Evolutionary conservation across 106 monocot species (phyloP), one percentile per base, ranked within the genome.

Genomic region (Vanilla planifolia): DNA sequence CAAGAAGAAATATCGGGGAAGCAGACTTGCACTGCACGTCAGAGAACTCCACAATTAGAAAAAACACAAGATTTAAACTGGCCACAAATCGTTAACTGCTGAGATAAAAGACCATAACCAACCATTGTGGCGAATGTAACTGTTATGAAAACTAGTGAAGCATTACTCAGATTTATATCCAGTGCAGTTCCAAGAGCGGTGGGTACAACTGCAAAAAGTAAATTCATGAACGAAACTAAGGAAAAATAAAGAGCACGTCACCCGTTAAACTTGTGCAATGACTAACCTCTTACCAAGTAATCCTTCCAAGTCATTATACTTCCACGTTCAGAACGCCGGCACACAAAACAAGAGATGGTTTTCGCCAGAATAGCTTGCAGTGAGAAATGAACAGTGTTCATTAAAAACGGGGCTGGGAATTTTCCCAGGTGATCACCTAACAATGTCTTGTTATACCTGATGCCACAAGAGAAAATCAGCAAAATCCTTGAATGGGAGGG

Each of bases 91-190:
- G 26, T 15, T 58, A 5, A 21, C 3, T 1, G 33, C 1, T 30
- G 26, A 57, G 43, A 15, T n/a, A n/a, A n/a, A 15, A 15, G 23
- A 33, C 8, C 44, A 41, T 19, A 66, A 73, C 72, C 47, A 63
- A 95, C 95, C 95, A 96, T 96, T 21, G 95, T 96, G 33, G 95
- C 89, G 71, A 96, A 96, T 44, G 95, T 86, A 36, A 96, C 95
- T 13, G 90, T 76, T 53, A 96, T 96, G 69, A 87, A 96, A 57
- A 90, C 83, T 64, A 96, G 84, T 5, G 95, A 96, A 63, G 70
- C 71, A 79, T 96, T 96, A 76, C 95, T 96, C 36, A 96, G 73
- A 47, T 96, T 90, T 67, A 96, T 81, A 67, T 96, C 95, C 48
- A 96, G 30, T 43, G 95, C 95, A 42, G 81, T 90, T 60, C 67